These are phyloP conservation scores for Mycena capillaripes DNA, from an alignment of 768 basidiomycete genomes.

Conservation along the genomic window DNA sequence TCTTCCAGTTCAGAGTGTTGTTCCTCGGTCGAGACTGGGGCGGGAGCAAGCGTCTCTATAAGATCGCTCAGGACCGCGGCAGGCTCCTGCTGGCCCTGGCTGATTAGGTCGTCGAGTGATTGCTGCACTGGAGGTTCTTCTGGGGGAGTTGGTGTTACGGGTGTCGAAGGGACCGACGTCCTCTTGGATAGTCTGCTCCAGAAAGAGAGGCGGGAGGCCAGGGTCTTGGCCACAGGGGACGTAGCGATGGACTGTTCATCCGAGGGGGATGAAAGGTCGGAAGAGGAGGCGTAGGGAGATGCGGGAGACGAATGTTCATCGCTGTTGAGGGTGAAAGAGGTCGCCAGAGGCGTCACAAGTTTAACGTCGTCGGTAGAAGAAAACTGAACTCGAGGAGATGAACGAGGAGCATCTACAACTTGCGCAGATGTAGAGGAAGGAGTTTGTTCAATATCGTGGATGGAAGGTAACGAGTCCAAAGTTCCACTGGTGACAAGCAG, in stretches of 20 bases:
- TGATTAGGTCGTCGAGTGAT: conserved; percentile 60
- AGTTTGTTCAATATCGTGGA: conserved; percentile 30
- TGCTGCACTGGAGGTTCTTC: conserved; percentile 37
- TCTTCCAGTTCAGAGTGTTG: conserved; percentile 82
- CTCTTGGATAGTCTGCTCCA: conserved; percentile 77
- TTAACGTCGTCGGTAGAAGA: conserved; percentile 61
- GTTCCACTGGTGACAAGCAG: conserved; percentile 51
- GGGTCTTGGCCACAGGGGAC: conserved; percentile 71
- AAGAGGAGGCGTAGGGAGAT: conserved; percentile 50
- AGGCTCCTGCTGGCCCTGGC: conserved; percentile 62
- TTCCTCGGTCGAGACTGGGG: conserved; percentile 75
- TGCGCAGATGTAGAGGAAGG: not conserved
- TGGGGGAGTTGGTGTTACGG: not conserved
- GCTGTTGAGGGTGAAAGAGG: conserved; percentile 41
- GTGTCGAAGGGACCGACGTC: conserved; percentile 41
- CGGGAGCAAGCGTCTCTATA: conserved; percentile 70
- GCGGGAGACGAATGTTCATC: conserved; percentile 33
- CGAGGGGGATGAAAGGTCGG: conserved; percentile 60
- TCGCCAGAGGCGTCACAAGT: conserved; percentile 54
- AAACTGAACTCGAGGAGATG: conserved; percentile 66
- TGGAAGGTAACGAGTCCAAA: conserved; percentile 30
- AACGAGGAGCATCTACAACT: conserved; percentile 37
- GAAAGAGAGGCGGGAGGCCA: conserved; percentile 79
- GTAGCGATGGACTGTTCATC: conserved; percentile 60
- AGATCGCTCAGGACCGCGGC: conserved; percentile 69